Conservation (phyloP, 106 monocot species). For the Posidonia australis region DNA sequence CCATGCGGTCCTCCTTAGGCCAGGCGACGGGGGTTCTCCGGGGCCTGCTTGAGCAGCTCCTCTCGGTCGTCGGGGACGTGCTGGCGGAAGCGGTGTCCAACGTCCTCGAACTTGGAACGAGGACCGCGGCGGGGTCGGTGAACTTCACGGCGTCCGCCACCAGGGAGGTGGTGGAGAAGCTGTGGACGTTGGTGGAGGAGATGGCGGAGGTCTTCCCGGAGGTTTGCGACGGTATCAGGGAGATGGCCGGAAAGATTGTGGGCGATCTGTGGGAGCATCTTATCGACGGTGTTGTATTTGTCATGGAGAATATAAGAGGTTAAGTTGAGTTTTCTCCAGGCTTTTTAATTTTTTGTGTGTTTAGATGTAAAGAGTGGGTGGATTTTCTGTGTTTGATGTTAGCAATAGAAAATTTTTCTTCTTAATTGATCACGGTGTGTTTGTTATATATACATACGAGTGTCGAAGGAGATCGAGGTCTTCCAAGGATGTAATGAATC, state of each 20-base stretch:
- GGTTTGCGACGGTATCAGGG: not conserved
- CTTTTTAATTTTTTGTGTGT: too few species aligned
- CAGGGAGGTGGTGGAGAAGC: not conserved
- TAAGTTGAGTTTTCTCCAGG: too few species aligned
- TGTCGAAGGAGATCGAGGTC: too few species aligned
- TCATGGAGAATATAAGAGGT: conserved; percentile 2
- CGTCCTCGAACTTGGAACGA: too few species aligned
- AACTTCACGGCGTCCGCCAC: not conserved
- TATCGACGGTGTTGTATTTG: not conserved
- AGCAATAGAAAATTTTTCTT: too few species aligned
- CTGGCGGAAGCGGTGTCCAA: not conserved
- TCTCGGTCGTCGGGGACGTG: not conserved
- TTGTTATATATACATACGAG: too few species aligned
- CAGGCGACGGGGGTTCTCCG: not conserved
- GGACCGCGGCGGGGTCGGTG: not conserved
- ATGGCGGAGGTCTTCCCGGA: not conserved
- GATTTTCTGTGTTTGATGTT: too few species aligned
- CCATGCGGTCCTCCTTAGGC: too few species aligned
- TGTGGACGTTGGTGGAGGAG: not conserved
- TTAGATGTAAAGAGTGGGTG: too few species aligned
- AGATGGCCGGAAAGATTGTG: not conserved
- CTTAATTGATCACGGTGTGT: too few species aligned
- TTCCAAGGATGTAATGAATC: too few species aligned
- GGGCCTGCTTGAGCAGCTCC: not conserved
- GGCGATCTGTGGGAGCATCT: not conserved